Conservation (phyloP, 352 stramenopile species). For the Stephanocyclus meneghinianus region DNA sequence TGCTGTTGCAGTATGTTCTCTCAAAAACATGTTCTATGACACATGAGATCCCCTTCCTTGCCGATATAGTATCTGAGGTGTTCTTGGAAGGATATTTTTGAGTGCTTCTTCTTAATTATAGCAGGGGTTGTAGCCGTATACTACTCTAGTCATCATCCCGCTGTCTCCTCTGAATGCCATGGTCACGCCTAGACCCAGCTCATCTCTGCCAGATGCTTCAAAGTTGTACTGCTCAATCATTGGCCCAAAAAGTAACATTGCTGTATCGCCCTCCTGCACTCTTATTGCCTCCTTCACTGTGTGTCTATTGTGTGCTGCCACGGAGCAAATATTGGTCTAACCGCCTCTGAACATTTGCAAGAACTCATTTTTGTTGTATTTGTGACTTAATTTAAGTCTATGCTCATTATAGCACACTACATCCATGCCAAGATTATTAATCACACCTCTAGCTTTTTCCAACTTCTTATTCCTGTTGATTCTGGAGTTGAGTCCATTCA, state of each 20-base stretch:
- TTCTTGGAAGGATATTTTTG: too few species aligned
- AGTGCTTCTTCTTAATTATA: too few species aligned
- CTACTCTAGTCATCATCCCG: too few species aligned
- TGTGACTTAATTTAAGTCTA: neutral
- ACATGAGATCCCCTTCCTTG: too few species aligned
- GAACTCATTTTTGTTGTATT: slow-evolving; percentile 6
- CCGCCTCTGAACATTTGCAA: neutral
- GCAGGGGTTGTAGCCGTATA: too few species aligned
- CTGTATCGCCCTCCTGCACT: too few species aligned
- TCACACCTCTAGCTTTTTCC: neutral
- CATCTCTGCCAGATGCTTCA: neutral
- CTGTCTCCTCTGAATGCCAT: slow-evolving; percentile 3
- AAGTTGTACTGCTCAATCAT: neutral
- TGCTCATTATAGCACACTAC: too few species aligned
- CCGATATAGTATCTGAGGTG: too few species aligned
- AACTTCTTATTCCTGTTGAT: too few species aligned
- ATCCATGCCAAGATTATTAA: neutral
- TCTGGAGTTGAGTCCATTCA: too few species aligned
- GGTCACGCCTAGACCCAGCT: neutral
- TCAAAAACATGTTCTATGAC: too few species aligned
- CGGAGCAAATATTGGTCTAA: neutral
- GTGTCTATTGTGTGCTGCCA: neutral
- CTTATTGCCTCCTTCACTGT: neutral
- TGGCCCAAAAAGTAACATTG: neutral
- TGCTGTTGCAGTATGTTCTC: too few species aligned